phyloP scores from a whole-genome alignment of 2,329 filamentous ascomycete genomes.

The Curvularia sp. region DNA sequence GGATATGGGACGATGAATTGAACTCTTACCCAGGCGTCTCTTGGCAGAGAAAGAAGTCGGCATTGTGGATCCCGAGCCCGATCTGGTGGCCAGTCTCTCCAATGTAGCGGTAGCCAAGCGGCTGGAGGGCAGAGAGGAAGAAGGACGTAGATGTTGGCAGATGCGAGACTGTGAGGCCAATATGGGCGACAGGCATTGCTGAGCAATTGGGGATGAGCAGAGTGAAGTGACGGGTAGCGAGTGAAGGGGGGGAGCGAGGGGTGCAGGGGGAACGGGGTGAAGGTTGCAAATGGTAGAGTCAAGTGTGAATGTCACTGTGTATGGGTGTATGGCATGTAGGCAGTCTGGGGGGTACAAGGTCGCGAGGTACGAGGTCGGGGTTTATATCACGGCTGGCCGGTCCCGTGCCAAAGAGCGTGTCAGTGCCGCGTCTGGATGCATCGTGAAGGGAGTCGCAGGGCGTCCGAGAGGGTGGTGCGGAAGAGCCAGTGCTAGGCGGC shows the following conservation, averaged over 20 bases:
- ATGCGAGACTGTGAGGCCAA: conserved; percentile 74
- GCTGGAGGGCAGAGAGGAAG: conserved; percentile 79
- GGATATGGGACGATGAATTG: conserved; percentile 18
- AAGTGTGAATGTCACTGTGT: neutral
- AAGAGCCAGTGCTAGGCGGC: conserved; percentile 43
- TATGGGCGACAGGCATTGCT: conserved; percentile 67
- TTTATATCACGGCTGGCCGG: conserved; percentile 41
- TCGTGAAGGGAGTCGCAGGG: conserved; percentile 36
- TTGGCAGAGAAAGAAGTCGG: conserved; percentile 70
- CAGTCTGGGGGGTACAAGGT: neutral
- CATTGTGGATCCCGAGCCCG: conserved; percentile 65
- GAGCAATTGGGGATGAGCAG: conserved; percentile 24
- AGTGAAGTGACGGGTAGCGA: conserved; percentile 20
- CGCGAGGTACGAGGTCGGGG: conserved; percentile 33
- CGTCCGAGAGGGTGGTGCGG: conserved; percentile 39
- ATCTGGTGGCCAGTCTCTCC: conserved; percentile 67
- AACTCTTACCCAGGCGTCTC: conserved; percentile 63
- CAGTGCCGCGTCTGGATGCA: conserved; percentile 35
- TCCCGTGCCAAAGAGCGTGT: conserved; percentile 29
- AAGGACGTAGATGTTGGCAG: conserved; percentile 82
- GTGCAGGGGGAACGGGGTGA: conserved; percentile 18
- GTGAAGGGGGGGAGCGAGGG: conserved; percentile 14
- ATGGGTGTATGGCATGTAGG: neutral
- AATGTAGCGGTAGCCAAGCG: conserved; percentile 77
- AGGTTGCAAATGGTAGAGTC: too few relatives aligned